These are phyloP conservation scores for Tolypocladium amazonense DNA, from an alignment of 2,329 filamentous ascomycete genomes.

Conservation along the genomic window DNA sequence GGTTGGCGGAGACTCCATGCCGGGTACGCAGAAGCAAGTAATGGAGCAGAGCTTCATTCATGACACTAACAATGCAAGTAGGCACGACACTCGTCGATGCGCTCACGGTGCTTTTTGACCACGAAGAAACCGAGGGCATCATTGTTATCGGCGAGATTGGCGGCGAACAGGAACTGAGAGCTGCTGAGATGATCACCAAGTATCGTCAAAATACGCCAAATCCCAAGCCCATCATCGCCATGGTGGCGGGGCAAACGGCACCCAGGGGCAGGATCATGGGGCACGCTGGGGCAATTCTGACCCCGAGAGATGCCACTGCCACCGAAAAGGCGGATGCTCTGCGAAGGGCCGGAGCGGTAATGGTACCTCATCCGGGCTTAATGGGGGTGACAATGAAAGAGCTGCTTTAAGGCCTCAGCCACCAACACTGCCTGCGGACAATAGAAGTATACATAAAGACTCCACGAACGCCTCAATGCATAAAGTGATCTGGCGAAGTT, in stretches of 20 bases:
- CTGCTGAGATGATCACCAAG: constrained; percentile 60
- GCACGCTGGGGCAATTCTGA: constrained; percentile 55
- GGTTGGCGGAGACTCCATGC: constrained; percentile 66
- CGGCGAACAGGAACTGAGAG: constrained; percentile 57
- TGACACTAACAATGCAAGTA: not conserved
- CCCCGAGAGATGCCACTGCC: constrained; percentile 18
- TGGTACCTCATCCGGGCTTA: constrained; percentile 26
- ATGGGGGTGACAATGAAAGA: constrained; percentile 25
- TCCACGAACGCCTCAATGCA: not conserved
- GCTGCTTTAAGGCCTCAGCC: constrained; percentile 10
- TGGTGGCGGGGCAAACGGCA: constrained; percentile 55
- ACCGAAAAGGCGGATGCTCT: constrained; percentile 21
- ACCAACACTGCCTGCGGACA: not conserved
- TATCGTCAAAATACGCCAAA: constrained; percentile 45
- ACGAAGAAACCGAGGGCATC: constrained; percentile 60
- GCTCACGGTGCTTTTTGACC: constrained; percentile 54
- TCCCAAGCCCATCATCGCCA: constrained; percentile 54
- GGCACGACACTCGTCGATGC: constrained; percentile 63
- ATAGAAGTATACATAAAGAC: not conserved
- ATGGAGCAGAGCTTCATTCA: no score
- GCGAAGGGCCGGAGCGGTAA: constrained; percentile 21
- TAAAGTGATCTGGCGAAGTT: not conserved
- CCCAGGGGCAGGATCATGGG: constrained; percentile 56
- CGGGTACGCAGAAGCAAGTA: constrained; percentile 29
- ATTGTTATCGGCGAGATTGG: constrained; percentile 65